These are phyloP conservation scores for Ceratocystiopsis minuta DNA, from an alignment of 2,329 filamentous ascomycete species.

Conservation along the genomic window DNA sequence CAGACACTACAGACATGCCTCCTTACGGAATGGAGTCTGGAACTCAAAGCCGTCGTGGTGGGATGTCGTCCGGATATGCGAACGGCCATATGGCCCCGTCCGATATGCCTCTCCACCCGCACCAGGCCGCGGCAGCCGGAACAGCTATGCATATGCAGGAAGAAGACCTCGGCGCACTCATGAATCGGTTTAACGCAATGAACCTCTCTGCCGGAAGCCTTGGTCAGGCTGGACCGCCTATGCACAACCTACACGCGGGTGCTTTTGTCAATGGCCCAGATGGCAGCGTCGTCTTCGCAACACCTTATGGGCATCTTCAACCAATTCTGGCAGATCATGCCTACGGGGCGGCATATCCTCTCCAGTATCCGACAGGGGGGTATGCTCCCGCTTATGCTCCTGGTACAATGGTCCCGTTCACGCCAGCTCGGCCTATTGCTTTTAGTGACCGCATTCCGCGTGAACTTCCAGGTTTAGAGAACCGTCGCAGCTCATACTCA, in stretches of 20 bases:
- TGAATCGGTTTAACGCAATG: conserved; percentile 15
- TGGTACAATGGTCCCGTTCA: conserved; percentile 26
- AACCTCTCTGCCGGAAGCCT: conserved; percentile 10
- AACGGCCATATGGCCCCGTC: not conserved
- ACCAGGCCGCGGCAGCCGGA: conserved; percentile 1
- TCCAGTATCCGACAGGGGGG: conserved; percentile 6
- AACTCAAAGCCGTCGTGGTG: conserved; percentile 2
- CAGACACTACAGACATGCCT: conserved; percentile 9
- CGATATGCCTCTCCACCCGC: conserved; percentile 1
- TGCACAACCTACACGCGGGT: conserved; percentile 12
- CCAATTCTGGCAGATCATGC: conserved; percentile 12
- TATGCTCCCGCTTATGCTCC: conserved; percentile 11
- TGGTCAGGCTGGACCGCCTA: conserved; percentile 9
- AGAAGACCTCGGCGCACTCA: conserved; percentile 9
- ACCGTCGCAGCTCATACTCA: conserved; percentile 49
- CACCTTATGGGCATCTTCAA: conserved; percentile 11
- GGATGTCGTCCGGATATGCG: conserved; percentile 2
- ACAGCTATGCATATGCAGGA: conserved; percentile 4
- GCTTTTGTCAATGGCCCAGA: conserved; percentile 12
- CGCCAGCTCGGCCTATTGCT: conserved; percentile 29
- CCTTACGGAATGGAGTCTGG: conserved; percentile 2
- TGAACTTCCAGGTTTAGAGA: conserved; percentile 44
- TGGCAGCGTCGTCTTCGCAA: conserved; percentile 14
- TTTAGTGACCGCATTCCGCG: conserved; percentile 28
- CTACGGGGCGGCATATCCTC: conserved; percentile 12